Percentiles rank a stretch among this genome's conserved stretches.
phyloP scores from a whole-genome alignment of 306 rosid species.

The Cicer bijugum region DNA sequence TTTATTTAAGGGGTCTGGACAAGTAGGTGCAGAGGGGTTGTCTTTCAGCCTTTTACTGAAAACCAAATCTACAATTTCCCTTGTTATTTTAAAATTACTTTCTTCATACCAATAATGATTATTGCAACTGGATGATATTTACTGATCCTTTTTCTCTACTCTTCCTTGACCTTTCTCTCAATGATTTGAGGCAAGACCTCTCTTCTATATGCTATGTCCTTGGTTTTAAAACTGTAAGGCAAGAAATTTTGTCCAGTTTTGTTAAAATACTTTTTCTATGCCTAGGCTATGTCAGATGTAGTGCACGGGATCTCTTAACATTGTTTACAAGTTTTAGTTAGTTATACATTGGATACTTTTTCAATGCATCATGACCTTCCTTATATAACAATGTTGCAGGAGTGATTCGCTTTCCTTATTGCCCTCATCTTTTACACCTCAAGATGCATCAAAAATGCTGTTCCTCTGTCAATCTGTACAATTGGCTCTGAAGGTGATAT shows the following conservation, averaged over 20 bases:
- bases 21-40: conserved; percentile 6
- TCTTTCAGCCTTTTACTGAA: background rate
- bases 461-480: conserved; percentile 82
- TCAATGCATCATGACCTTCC: conserved; percentile 40
- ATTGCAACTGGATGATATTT: conserved; percentile 28
- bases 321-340: conserved; percentile 31
- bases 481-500: conserved; percentile 79
- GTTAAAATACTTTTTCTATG: background rate
- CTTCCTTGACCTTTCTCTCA: background rate
- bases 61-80: conserved; percentile 5
- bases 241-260: conserved; percentile 30
- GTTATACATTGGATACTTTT: conserved; percentile 18
- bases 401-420: conserved; percentile 84
- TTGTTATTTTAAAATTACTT: conserved; percentile 24
- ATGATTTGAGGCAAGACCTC: background rate
- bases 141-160: conserved; percentile 6
- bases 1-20: conserved; percentile 10
- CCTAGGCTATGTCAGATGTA: conserved; percentile 16
- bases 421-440: conserved; percentile 88
- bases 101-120: conserved; percentile 12
- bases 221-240: conserved; percentile 23
- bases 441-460: conserved; percentile 86
- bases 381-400: conserved; percentile 61
- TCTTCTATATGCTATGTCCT: conserved; percentile 16
- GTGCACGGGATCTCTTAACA: conserved; percentile 8